Percentiles rank a stretch among this genome's conserved stretches.
Conservation (phyloP, 1,284 basidiomycete species). For the Pyrrhoderma lamaoense region DNA sequence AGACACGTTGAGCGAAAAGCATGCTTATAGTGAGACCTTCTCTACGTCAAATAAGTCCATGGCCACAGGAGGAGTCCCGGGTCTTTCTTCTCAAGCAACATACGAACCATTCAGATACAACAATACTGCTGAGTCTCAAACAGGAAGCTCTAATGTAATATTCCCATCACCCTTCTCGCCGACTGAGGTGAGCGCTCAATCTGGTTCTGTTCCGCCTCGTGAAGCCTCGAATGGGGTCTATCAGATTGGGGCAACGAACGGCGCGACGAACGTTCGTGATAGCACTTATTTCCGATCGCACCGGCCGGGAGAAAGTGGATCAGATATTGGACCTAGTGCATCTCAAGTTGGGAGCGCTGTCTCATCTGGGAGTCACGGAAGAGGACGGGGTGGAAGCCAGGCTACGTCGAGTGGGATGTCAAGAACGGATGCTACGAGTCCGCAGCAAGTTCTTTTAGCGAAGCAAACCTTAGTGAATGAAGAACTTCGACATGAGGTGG, state of each 20-base stretch:
- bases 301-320: constrained; percentile 3
- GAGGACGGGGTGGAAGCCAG: background rate
- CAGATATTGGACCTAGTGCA: constrained; percentile 11
- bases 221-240: background rate
- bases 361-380: background rate
- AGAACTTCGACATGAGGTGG: constrained; percentile 21
- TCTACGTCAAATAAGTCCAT: background rate
- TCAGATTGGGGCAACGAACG: background rate
- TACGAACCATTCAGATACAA: constrained; percentile 12
- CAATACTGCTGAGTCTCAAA: too few species aligned
- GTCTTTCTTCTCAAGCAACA: constrained; percentile 2
- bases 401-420: background rate
- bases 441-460: constrained; percentile 12
- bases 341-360: constrained; percentile 8
- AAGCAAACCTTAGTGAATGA: constrained; percentile 18
- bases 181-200: background rate
- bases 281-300: constrained; percentile 10
- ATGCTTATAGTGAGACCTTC: constrained; percentile 1
- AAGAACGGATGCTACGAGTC: background rate
- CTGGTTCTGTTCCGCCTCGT: background rate
- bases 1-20: background rate
- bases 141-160: too few species aligned
- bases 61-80: background rate
- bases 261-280: constrained; percentile 5
- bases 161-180: too few species aligned